These are phyloP conservation scores for Gloeopeniophorella convolvens DNA, from an alignment of 768 basidiomycete genomes.

Conservation along the genomic window DNA sequence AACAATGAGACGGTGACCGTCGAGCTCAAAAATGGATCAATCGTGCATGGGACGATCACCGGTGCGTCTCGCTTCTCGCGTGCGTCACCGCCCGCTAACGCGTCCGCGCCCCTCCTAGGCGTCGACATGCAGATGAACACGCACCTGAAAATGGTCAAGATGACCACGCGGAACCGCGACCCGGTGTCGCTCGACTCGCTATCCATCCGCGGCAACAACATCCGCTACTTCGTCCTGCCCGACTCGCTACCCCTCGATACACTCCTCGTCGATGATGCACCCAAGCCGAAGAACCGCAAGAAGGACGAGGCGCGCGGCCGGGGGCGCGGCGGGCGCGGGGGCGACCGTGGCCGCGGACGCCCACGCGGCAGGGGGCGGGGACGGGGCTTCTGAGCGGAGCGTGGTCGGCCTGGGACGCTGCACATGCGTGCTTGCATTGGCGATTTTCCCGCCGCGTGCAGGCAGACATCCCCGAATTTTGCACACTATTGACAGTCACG, in stretches of 20 bases:
- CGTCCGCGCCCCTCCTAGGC: slow-evolving; percentile 41
- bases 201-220: slow-evolving; percentile 93
- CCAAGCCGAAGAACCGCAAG: slow-evolving; percentile 89
- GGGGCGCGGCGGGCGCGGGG: slow-evolving; percentile 44
- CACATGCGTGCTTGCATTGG: neutral
- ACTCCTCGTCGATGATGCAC: slow-evolving; percentile 93
- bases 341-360: slow-evolving; percentile 46
- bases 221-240: slow-evolving; percentile 96
- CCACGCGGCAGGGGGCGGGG: slow-evolving; percentile 50
- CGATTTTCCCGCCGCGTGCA: neutral
- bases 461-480: neutral
- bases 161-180: slow-evolving; percentile 88
- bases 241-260: slow-evolving; percentile 96
- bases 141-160: slow-evolving; percentile 94
- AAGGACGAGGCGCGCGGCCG: slow-evolving; percentile 76
- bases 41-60: slow-evolving; percentile 95
- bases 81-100: slow-evolving; percentile 2
- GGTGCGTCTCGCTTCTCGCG: slow-evolving; percentile 42
- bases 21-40: slow-evolving; percentile 95
- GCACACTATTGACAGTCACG: slow-evolving; percentile 2
- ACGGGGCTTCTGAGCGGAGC: slow-evolving; percentile 22
- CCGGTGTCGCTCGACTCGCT: slow-evolving; percentile 82
- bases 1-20: slow-evolving; percentile 99
- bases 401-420: neutral
- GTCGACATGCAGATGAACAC: slow-evolving; percentile 99